Evolutionary conservation across 2,329 filamentous ascomycete species (phyloP), one percentile per base, ranked within the genome.

Genomic region (Penicillium occitanis): DNA sequence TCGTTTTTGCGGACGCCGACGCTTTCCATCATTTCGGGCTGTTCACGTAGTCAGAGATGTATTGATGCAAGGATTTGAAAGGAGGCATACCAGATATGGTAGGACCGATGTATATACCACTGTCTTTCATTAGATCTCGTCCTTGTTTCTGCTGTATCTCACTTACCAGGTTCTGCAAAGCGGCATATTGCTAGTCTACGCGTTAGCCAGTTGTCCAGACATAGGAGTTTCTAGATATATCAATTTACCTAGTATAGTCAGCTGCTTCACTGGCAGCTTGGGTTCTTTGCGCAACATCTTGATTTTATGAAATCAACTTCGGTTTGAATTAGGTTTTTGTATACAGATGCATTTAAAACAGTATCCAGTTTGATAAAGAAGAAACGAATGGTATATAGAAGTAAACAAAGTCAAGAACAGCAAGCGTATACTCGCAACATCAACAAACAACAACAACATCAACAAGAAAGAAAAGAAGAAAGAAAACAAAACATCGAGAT

Each of bases 11-110:
- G 83, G 17, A 96, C 83, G 10, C 90, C 88, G 69, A 96, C 92
- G 74, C 88, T 90, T 71, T 89, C 85, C 65, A 96, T 90, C 91
- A 96, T 95, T 78, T 93, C 91, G 11, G 91, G 91, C 69, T 83
- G 66, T 73, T 68, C 3, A n/a, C n/a, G 10, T 48, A 8, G 42
- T 62, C 1, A 62, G 60, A 51, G 28, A 55, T 33, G 22, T 66
- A 33, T 51, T 40, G 25, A 57, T 35, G 57, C 22, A 37, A 42
- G 62, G 63, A 48, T 68, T 50, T 25, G 28, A 30, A 28, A n/a
- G 53, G n/a, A n/a, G 11, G 19, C 75, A 68, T 73, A 83, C 81
- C 59, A 86, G 77, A 70, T 86, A 75, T 48, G 90, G 90, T 68
- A 89, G 89, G 69, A 91, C 87, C 28, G 89, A 91, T 14, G 90